Conservation (phyloP, 2,329 filamentous ascomycete genomes). For the Cladosporium sp. region DNA sequence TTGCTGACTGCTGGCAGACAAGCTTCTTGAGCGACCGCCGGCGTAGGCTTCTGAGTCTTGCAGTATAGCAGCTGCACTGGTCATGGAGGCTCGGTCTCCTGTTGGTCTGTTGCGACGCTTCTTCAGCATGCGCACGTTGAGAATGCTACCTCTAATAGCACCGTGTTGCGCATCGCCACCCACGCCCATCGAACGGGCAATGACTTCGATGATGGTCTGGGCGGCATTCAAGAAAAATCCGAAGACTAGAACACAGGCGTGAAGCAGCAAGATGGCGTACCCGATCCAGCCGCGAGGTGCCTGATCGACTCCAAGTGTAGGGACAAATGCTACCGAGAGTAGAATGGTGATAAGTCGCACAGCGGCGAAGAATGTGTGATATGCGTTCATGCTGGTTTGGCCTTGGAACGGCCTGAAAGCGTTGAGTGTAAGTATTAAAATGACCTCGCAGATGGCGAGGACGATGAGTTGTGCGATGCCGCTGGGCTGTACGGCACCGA, state of each 20-base stretch:
- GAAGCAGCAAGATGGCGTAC: conserved; percentile 83
- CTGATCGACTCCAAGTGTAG: conserved; percentile 75
- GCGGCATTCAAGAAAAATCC: conserved; percentile 91
- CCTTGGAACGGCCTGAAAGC: conserved; percentile 88
- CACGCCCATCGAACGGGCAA: conserved; percentile 71
- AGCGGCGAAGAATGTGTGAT: conserved; percentile 80
- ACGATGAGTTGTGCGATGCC: conserved; percentile 92
- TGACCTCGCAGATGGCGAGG: conserved; percentile 90
- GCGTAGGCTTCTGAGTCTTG: conserved; percentile 27
- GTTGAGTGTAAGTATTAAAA: conserved; percentile 81
- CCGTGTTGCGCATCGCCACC: conserved; percentile 63
- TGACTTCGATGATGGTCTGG: conserved; percentile 86
- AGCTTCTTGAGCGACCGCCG: conserved; percentile 54
- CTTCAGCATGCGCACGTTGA: conserved; percentile 58
- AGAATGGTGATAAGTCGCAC: conserved; percentile 69
- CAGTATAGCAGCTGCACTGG: conserved; percentile 80
- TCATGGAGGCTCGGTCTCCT: conserved; percentile 69
- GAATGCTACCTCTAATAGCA: conserved; percentile 71
- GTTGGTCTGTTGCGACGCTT: conserved; percentile 29
- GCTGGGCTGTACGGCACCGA: conserved; percentile 88
- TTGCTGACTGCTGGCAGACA: conserved; percentile 63
- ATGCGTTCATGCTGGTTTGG: conserved; percentile 95
- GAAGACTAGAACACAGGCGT: conserved; percentile 80
- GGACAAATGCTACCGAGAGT: conserved; percentile 68
- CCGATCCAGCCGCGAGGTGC: conserved; percentile 90